Evolutionary conservation across 768 basidiomycete genomes (phyloP).

Genomic region (Paxillus rubicundulus): DNA sequence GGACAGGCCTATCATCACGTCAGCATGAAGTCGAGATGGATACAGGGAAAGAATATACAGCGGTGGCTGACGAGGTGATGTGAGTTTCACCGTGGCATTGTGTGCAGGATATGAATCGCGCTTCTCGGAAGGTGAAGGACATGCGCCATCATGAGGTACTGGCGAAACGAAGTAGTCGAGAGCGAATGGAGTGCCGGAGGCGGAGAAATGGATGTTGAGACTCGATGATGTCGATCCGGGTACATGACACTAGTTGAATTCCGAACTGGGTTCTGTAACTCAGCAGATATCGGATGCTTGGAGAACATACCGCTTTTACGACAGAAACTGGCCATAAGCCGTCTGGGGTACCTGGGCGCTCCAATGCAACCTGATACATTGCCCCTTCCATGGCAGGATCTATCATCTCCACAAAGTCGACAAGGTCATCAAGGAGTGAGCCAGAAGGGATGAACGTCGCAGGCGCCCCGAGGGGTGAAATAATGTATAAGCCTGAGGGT

Average conservation of each 20-base stretch:
- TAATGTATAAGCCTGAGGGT: conserved; percentile 23
- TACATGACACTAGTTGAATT: conserved; percentile 61
- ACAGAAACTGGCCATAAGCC: conserved; percentile 31
- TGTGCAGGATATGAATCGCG: conserved; percentile 29
- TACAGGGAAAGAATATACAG: conserved; percentile 40
- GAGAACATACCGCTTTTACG: conserved; percentile 47
- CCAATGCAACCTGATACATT: conserved; percentile 73
- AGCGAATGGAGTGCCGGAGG: conserved; percentile 51
- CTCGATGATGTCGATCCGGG: conserved; percentile 50
- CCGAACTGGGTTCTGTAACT: conserved; percentile 5
- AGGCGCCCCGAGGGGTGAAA: conserved; percentile 33
- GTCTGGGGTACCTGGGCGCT: conserved; percentile 42
- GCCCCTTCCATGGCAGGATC: conserved; percentile 40
- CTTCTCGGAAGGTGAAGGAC: conserved; percentile 37
- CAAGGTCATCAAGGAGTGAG: conserved; percentile 47
- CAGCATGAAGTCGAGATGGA: conserved; percentile 1
- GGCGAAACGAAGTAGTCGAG: conserved; percentile 73
- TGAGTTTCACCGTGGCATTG: conserved; percentile 55
- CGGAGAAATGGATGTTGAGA: conserved; percentile 53
- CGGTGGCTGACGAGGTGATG: conserved; percentile 49
- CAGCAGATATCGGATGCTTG: conserved; percentile 41
- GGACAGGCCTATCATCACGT: conserved; percentile 50
- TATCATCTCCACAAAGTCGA: conserved; percentile 40
- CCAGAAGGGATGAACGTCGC: conserved; percentile 38
- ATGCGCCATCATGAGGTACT: conserved; percentile 66